These are phyloP conservation scores for Rhodamnia rubescens DNA, from an alignment of 345 rosid genomes.

Conservation along the genomic window DNA sequence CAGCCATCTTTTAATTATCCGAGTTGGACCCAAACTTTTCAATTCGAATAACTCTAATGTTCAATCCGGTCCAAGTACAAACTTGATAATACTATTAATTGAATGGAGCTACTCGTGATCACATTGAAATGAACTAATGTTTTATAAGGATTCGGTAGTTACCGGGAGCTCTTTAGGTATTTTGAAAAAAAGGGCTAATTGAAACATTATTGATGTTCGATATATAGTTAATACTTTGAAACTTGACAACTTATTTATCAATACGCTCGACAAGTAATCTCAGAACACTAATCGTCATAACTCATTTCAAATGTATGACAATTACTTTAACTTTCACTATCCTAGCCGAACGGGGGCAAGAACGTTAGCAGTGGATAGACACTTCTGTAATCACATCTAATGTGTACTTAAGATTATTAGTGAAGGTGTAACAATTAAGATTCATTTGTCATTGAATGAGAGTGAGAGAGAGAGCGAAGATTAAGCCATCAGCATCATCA, in stretches of 20 bases:
- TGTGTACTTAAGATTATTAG: background rate
- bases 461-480: background rate
- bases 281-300: background rate
- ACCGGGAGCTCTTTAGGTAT: rapidly evolving
- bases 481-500: background rate
- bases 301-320: background rate
- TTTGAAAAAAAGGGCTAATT: background rate
- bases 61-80: rapidly evolving
- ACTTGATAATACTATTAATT: rapidly evolving
- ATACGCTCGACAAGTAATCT: background rate
- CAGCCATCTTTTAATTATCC: rapidly evolving
- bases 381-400: no score
- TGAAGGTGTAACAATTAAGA: background rate
- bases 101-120: rapidly evolving
- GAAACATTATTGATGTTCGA: no score
- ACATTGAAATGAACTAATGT: background rate
- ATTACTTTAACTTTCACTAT: background rate
- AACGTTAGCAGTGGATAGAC: no score
- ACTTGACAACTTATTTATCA: rapidly evolving
- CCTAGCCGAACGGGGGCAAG: no score
- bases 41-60: background rate
- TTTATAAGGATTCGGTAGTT: background rate
- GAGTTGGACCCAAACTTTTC: background rate
- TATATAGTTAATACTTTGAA: background rate
- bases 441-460: background rate